Evolutionary conservation across 1,284 basidiomycete genomes (phyloP).

Genomic region (Phellinidium pouzarii): DNA sequence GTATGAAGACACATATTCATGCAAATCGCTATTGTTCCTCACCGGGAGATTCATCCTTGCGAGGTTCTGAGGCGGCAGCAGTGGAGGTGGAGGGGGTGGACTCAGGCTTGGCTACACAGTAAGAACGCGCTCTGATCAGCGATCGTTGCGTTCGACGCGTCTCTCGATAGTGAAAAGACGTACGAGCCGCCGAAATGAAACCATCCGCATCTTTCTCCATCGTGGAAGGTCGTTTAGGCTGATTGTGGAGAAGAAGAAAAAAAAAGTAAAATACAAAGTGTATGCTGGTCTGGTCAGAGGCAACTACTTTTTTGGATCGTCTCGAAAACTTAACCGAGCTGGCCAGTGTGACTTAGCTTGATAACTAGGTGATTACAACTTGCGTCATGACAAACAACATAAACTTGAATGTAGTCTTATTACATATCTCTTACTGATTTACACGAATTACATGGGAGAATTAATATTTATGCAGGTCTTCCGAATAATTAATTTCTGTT

Average conservation of each 20-base stretch:
- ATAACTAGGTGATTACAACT: too few relatives aligned
- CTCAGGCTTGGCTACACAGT: slow-evolving; percentile 10
- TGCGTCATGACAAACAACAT: too few relatives aligned
- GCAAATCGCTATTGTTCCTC: too few relatives aligned
- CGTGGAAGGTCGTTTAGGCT: not conserved
- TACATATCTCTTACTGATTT: too few relatives aligned
- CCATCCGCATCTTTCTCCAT: slow-evolving; percentile 19
- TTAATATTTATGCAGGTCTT: too few relatives aligned
- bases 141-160: not conserved
- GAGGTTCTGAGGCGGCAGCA: slow-evolving; percentile 1
- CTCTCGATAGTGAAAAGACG: not conserved
- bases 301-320: too few relatives aligned
- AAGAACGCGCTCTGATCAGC: slow-evolving; percentile 6
- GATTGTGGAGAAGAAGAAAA: not conserved
- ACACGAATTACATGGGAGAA: too few relatives aligned
- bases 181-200: slow-evolving; percentile 13
- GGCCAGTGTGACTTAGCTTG: too few relatives aligned
- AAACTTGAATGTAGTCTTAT: too few relatives aligned
- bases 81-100: not conserved
- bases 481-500: too few relatives aligned
- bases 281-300: too few relatives aligned
- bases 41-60: slow-evolving; percentile 13
- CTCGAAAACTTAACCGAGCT: too few relatives aligned
- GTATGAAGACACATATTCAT: not conserved
- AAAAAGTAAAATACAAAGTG: not conserved